A percentile compares a stretch with the other conserved stretches of the same genome.
phyloP scores from a whole-genome alignment of 1,284 basidiomycete genomes.

The Takashimella koratensis region DNA sequence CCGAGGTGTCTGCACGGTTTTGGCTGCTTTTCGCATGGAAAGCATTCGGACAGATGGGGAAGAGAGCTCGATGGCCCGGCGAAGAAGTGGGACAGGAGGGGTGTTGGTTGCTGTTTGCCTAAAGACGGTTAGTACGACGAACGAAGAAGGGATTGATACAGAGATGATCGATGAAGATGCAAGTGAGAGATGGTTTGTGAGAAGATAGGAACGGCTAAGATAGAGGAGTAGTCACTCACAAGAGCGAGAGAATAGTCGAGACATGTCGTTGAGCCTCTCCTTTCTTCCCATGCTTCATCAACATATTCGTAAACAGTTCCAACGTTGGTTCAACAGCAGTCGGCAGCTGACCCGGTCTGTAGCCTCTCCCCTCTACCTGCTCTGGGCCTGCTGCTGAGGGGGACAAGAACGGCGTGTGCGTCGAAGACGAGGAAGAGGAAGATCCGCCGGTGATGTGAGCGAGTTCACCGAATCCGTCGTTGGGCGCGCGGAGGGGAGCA shows the following conservation, averaged over 20 bases:
- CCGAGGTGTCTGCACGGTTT: conserved; percentile 62
- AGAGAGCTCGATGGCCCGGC: conserved; percentile 61
- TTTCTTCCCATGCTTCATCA: conserved; percentile 67
- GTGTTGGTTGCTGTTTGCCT: conserved; percentile 70
- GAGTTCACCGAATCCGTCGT: conserved; percentile 14
- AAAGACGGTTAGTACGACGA: conserved; percentile 41
- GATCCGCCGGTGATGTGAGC: conserved; percentile 8
- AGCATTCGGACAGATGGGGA: conserved; percentile 62
- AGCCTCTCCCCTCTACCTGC: conserved; percentile 23
- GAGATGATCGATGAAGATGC: no score
- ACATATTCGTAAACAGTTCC: conserved; percentile 62
- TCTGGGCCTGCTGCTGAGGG: not conserved
- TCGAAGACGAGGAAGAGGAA: conserved; percentile 1
- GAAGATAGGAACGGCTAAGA: not conserved
- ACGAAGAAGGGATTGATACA: no score
- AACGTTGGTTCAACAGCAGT: conserved; percentile 72
- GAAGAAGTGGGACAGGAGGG: conserved; percentile 71
- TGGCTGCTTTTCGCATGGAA: conserved; percentile 58
- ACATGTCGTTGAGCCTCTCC: conserved; percentile 61
- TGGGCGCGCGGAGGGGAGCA: not conserved
- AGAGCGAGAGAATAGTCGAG: conserved; percentile 55
- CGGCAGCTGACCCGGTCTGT: conserved; percentile 53
- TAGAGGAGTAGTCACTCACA: no score
- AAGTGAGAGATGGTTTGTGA: not conserved
- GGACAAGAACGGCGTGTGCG: not conserved